A percentile compares a stretch with the other conserved stretches of the same genome.
phyloP scores from a whole-genome alignment of 1,284 basidiomycete genomes.

The Anthracocystis panici-leucophaei region DNA sequence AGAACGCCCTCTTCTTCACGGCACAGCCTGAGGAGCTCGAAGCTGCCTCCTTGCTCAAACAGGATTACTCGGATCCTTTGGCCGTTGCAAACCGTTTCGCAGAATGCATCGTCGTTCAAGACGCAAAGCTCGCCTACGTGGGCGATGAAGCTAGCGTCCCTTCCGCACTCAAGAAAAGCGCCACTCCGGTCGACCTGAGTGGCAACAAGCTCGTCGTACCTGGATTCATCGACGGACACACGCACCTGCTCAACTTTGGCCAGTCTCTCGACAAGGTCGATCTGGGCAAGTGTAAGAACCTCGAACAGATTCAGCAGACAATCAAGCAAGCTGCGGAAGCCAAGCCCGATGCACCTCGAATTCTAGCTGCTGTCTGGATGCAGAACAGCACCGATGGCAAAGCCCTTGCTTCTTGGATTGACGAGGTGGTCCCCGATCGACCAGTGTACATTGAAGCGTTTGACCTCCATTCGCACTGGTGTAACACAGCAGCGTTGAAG shows the following conservation, averaged over 20 bases:
- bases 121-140: conserved; percentile 37
- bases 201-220: conserved; percentile 44
- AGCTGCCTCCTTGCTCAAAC: conserved; percentile 25
- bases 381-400: conserved; percentile 44
- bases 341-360: conserved; percentile 36
- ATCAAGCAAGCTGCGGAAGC: conserved; percentile 39
- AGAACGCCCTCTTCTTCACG: conserved; percentile 47
- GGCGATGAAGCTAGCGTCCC: conserved; percentile 24
- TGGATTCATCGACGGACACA: conserved; percentile 50
- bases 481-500: conserved; percentile 43
- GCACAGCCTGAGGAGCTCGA: conserved; percentile 40
- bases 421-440: conserved; percentile 38
- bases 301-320: conserved; percentile 39
- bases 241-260: conserved; percentile 49
- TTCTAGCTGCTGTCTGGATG: conserved; percentile 46
- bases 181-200: conserved; percentile 29
- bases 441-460: conserved; percentile 47
- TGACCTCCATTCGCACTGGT: conserved; percentile 49
- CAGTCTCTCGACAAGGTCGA: conserved; percentile 52
- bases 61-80: conserved; percentile 28
- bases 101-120: conserved; percentile 32
- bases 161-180: conserved; percentile 1
- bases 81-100: conserved; percentile 30
- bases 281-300: conserved; percentile 39
- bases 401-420: conserved; percentile 38